These are phyloP conservation scores for Cicer cuneatum DNA, from an alignment of 306 rosid species.

Conservation along the genomic window DNA sequence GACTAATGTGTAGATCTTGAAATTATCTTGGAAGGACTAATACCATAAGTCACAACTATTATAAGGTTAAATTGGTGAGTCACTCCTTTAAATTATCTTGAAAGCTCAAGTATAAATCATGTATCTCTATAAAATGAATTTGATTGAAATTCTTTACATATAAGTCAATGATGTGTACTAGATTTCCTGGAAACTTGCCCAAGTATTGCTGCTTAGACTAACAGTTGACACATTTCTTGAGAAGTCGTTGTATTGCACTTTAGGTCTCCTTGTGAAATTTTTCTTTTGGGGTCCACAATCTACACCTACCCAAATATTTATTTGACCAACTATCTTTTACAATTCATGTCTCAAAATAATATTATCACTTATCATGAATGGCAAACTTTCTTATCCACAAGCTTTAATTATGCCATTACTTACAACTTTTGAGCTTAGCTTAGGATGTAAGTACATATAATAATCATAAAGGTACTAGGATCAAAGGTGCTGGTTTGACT, in stretches of 20 bases:
- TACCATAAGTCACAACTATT: not conserved
- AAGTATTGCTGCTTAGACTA: conserved; percentile 8
- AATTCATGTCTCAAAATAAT: conserved; percentile 24
- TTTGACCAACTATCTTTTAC: conserved; percentile 29
- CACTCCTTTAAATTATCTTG: conserved; percentile 25
- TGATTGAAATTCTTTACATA: not conserved
- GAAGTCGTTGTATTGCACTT: conserved; percentile 30
- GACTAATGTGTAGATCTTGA: not conserved
- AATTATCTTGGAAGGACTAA: not conserved
- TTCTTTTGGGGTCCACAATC: conserved; percentile 8
- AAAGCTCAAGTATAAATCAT: conserved; percentile 23
- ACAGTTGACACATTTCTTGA: not conserved
- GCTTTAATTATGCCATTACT: conserved; percentile 28
- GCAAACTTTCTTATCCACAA: conserved; percentile 4
- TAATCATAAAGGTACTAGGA: conserved; percentile 3
- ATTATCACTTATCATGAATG: conserved; percentile 17
- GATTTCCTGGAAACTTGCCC: not conserved
- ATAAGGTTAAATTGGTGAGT: not conserved
- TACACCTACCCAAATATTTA: conserved; percentile 11
- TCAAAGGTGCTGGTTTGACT: conserved; percentile 28
- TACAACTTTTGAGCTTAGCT: conserved; percentile 29
- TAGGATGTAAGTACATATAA: conserved; percentile 25
- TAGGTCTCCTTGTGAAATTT: conserved; percentile 22
- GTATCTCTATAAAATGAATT: conserved; percentile 6
- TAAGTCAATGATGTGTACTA: conserved; percentile 3